These are phyloP conservation scores for Cordyceps farinosa DNA, from an alignment of 2,329 filamentous ascomycete genomes.

Conservation along the genomic window DNA sequence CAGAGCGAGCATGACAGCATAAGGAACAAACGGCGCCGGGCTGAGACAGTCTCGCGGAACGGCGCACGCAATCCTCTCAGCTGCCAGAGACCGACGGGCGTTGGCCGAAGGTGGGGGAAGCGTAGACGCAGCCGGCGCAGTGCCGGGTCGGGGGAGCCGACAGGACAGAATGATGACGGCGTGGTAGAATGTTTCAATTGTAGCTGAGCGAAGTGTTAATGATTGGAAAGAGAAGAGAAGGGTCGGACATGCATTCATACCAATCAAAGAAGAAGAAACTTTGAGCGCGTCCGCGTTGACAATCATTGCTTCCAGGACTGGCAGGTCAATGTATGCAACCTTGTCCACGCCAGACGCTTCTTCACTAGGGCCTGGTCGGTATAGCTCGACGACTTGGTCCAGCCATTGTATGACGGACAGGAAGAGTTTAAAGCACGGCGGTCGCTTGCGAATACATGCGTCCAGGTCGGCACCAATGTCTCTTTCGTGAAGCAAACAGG, in stretches of 20 bases:
- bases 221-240: background rate
- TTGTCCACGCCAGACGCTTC: constrained; percentile 40
- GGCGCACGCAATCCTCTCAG: constrained; percentile 55
- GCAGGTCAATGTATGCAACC: constrained; percentile 48
- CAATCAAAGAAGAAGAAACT: constrained; percentile 46
- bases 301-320: constrained; percentile 56
- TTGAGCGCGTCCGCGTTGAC: constrained; percentile 50
- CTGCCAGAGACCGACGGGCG: constrained; percentile 54
- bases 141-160: constrained; percentile 45
- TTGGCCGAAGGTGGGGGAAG: constrained; percentile 49
- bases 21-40: constrained; percentile 57
- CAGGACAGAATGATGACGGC: constrained; percentile 61
- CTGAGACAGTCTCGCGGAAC: constrained; percentile 49
- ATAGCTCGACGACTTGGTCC: constrained; percentile 57
- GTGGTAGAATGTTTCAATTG: constrained; percentile 61
- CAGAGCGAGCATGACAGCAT: constrained; percentile 58
- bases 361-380: constrained; percentile 49
- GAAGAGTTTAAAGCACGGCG: constrained; percentile 55
- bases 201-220: constrained; percentile 38
- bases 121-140: constrained; percentile 37
- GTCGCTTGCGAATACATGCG: constrained; percentile 47
- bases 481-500: constrained; percentile 57
- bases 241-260: constrained; percentile 30
- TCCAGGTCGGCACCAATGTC: constrained; percentile 55
- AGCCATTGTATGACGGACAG: constrained; percentile 52